phyloP scores from a whole-genome alignment of 1,284 basidiomycete genomes.

The Cryptococcus amylolentus region DNA sequence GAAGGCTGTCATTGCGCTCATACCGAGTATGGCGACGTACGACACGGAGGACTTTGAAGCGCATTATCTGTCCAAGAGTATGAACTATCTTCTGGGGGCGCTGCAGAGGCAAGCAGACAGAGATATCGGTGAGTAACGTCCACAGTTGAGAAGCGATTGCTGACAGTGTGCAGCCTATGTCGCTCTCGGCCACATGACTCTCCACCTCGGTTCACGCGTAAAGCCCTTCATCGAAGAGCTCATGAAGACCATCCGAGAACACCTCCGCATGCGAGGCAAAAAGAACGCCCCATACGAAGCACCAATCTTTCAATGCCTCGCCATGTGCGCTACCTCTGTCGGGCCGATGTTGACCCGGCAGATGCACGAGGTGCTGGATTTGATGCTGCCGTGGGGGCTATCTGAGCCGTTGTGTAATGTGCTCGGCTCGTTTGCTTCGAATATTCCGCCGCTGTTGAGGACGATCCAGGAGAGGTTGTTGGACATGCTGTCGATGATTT shows the following conservation, averaged over 20 bases:
- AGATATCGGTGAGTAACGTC: conserved; percentile 65
- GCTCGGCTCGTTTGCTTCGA: conserved; percentile 76
- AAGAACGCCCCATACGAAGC: conserved; percentile 92
- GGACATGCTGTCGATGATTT: conserved; percentile 72
- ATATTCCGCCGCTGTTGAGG: conserved; percentile 85
- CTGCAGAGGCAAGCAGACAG: conserved; percentile 86
- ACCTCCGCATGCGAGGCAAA: conserved; percentile 78
- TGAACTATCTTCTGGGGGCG: conserved; percentile 83
- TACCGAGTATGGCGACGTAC: conserved; percentile 90
- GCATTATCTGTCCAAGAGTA: conserved; percentile 82
- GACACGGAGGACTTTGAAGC: conserved; percentile 87
- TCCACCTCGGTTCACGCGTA: conserved; percentile 90
- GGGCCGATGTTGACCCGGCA: conserved; percentile 94
- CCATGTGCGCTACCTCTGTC: conserved; percentile 91
- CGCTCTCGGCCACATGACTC: conserved; percentile 92
- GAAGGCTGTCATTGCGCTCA: conserved; percentile 88
- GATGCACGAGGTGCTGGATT: conserved; percentile 91
- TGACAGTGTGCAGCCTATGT: conserved; percentile 67
- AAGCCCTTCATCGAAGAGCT: conserved; percentile 92
- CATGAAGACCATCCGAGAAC: conserved; percentile 84
- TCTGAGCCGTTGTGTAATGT: conserved; percentile 86
- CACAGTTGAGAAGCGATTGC: neutral
- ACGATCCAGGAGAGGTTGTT: conserved; percentile 91
- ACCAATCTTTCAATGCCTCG: conserved; percentile 96
- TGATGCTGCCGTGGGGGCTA: conserved; percentile 94